Evolutionary conservation across 73 alveolate genomes (phyloP).

Genomic region (Blepharisma japonicum): DNA sequence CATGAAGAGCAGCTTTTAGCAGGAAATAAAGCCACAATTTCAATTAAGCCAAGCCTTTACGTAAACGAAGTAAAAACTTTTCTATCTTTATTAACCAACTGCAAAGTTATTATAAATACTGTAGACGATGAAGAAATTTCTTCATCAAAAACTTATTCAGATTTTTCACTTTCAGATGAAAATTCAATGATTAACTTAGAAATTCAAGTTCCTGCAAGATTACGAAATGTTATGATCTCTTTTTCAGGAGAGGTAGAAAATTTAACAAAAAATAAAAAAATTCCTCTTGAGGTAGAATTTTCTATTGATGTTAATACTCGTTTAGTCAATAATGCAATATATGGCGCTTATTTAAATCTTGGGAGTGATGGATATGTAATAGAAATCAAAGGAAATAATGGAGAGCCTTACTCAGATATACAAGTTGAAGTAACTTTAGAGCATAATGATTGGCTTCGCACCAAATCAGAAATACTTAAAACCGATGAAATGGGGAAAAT

Average conservation of each 20-base stretch:
- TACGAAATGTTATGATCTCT: slow-evolving; percentile 43
- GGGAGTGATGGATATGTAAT: slow-evolving; percentile 55
- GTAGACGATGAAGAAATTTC: slow-evolving; percentile 63
- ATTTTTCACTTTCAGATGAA: slow-evolving; percentile 51
- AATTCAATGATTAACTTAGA: slow-evolving; percentile 56
- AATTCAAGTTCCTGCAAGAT: slow-evolving; percentile 81
- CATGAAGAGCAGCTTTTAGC: neutral
- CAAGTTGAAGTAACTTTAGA: neutral
- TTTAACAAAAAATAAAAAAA: slow-evolving; percentile 31
- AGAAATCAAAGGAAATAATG: slow-evolving; percentile 12
- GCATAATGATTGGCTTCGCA: neutral
- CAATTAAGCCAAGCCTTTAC: slow-evolving; percentile 62
- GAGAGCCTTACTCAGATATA: slow-evolving; percentile 18
- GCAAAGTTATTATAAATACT: slow-evolving; percentile 59
- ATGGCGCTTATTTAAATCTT: slow-evolving; percentile 26
- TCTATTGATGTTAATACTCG: neutral
- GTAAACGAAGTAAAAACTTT: slow-evolving; percentile 68
- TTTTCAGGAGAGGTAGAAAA: slow-evolving; percentile 53
- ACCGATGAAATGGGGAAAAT: slow-evolving; percentile 45
- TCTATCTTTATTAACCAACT: slow-evolving; percentile 50
- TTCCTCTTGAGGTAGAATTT: neutral
- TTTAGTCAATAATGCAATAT: neutral
- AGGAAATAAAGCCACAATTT: slow-evolving; percentile 6
- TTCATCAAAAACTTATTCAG: slow-evolving; percentile 57
- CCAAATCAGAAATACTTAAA: neutral